Percentiles rank a stretch among this genome's conserved stretches.
phyloP scores from a whole-genome alignment of 108 stramenopile genomes.

The Schizochytrium sp. region DNA sequence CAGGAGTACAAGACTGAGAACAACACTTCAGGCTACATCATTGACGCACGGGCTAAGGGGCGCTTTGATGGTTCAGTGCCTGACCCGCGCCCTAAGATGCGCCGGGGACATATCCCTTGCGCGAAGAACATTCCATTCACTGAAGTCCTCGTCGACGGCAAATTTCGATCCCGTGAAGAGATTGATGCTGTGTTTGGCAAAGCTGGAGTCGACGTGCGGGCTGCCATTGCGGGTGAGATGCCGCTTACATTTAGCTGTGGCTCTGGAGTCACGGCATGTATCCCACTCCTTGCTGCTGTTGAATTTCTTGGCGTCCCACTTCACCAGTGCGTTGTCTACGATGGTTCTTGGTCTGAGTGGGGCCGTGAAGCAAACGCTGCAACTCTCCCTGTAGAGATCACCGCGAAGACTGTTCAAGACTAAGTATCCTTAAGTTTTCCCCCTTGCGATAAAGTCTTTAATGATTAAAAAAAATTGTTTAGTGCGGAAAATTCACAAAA shows the following conservation, averaged over 20 bases:
- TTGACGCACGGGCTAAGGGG: conserved; percentile 43
- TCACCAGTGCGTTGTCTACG: conserved; percentile 24
- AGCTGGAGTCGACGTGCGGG: background rate
- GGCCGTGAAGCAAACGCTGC: conserved; percentile 19
- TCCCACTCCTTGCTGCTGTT: conserved; percentile 10
- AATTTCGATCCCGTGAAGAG: background rate
- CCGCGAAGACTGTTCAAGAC: background rate
- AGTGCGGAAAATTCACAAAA: no score
- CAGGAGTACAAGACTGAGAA: conserved; percentile 13
- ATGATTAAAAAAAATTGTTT: no score
- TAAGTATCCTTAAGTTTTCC: background rate
- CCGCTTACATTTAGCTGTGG: conserved; percentile 13
- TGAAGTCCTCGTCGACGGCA: background rate
- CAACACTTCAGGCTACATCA: conserved; percentile 3
- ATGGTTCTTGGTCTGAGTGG: conserved; percentile 47
- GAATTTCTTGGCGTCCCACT: conserved; percentile 5
- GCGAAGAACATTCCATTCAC: conserved; percentile 41
- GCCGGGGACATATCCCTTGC: conserved; percentile 44
- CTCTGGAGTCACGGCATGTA: conserved; percentile 25
- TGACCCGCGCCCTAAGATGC: conserved; percentile 37
- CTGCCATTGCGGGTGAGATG: background rate
- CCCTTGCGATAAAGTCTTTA: no score
- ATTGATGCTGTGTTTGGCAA: background rate
- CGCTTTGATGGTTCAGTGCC: conserved; percentile 27
- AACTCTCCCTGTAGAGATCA: conserved; percentile 9